A percentile compares a stretch with the other conserved stretches of the same genome.
Evolutionary conservation across 1,139 yeast species (phyloP).

Genomic region (Barnettozyma hawaiiensis): DNA sequence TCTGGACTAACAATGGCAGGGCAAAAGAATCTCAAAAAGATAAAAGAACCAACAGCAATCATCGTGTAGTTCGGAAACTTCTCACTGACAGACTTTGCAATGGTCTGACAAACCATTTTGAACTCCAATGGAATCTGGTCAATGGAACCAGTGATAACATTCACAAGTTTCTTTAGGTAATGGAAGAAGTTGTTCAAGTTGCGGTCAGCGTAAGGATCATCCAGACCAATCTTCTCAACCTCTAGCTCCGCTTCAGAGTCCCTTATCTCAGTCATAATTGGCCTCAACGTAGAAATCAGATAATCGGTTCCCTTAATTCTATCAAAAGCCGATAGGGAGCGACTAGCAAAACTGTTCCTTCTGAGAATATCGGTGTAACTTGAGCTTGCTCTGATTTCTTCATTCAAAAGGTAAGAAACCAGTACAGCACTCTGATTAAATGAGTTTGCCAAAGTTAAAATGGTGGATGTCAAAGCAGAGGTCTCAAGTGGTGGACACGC

Average conservation of each 20-base stretch:
- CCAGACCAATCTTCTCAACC: constrained; percentile 50
- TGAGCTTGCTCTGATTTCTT: constrained; percentile 56
- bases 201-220: constrained; percentile 34
- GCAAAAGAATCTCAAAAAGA: constrained; percentile 78
- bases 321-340: constrained; percentile 67
- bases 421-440: constrained; percentile 49
- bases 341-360: constrained; percentile 77
- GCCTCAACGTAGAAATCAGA: constrained; percentile 47
- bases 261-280: constrained; percentile 48
- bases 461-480: constrained; percentile 66
- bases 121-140: constrained; percentile 66
- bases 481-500: constrained; percentile 61
- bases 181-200: constrained; percentile 51
- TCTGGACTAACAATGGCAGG: constrained; percentile 94
- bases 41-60: constrained; percentile 81
- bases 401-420: constrained; percentile 50
- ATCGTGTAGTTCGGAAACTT: constrained; percentile 60
- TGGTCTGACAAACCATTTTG: constrained; percentile 67
- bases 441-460: constrained; percentile 57
- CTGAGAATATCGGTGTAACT: constrained; percentile 70
- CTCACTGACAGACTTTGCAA: constrained; percentile 54
- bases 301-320: constrained; percentile 60
- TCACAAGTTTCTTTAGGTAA: constrained; percentile 55
- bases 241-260: constrained; percentile 52
- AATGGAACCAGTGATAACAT: constrained; percentile 53